These are phyloP conservation scores for Naganishia kalamii DNA, from an alignment of 768 basidiomycete species.

Conservation along the genomic window DNA sequence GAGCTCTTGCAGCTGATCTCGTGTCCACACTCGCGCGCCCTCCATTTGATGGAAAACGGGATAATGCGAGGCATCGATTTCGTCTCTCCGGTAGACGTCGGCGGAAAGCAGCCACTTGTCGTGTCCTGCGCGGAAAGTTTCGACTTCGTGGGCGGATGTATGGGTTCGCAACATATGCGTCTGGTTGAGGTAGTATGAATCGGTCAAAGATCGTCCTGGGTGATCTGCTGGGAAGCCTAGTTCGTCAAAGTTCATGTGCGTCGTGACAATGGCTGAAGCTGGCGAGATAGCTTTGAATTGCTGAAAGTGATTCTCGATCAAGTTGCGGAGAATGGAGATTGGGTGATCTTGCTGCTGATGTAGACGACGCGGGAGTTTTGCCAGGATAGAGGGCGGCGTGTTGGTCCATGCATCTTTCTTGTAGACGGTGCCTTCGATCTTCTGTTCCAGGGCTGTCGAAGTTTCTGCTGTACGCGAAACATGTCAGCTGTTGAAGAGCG, in stretches of 20 bases:
- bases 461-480: background rate
- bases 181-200: conserved; percentile 93
- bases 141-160: conserved; percentile 96
- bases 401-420: conserved; percentile 75
- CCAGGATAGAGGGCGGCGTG: conserved; percentile 73
- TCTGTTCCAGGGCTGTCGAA: background rate
- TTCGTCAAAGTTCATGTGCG: conserved; percentile 86
- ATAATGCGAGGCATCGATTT: conserved; percentile 93
- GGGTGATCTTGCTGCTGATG: conserved; percentile 76
- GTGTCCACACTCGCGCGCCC: conserved; percentile 70
- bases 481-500: background rate
- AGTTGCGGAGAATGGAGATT: conserved; percentile 69
- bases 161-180: conserved; percentile 91
- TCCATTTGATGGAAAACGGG: conserved; percentile 99
- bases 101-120: conserved; percentile 85
- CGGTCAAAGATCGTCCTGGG: conserved; percentile 79
- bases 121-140: conserved; percentile 67
- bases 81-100: conserved; percentile 95
- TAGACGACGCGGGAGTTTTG: conserved; percentile 68
- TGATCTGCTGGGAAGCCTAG: conserved; percentile 90
- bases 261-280: conserved; percentile 81
- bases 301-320: conserved; percentile 78
- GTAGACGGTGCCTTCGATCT: conserved; percentile 50
- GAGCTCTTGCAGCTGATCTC: conserved; percentile 51
- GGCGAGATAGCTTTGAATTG: conserved; percentile 64